phyloP scores from a whole-genome alignment of 2,329 filamentous ascomycete genomes.

The Botrytis tulipae region DNA sequence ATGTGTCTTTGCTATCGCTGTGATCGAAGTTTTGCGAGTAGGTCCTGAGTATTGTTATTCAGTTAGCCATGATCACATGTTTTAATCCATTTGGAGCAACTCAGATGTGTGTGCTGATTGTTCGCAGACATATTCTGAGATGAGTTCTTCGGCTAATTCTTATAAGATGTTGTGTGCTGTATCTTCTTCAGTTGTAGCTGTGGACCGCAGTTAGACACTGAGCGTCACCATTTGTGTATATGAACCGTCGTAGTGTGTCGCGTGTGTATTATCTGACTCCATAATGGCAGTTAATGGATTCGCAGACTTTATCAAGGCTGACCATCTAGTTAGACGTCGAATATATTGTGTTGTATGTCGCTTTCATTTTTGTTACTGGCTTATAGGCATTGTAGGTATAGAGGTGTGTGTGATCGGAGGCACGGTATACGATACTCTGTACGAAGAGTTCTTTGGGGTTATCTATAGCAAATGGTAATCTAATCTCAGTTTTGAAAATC shows the following conservation, averaged over 20 bases:
- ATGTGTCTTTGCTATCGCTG: background rate
- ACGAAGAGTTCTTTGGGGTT: background rate
- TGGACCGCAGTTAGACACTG: background rate
- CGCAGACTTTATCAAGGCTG: background rate
- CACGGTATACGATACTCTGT: background rate
- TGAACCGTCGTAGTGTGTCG: background rate
- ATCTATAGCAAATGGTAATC: background rate
- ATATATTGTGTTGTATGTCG: background rate
- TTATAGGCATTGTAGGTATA: background rate
- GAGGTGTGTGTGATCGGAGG: background rate
- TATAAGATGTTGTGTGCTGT: background rate
- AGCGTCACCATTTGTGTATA: background rate
- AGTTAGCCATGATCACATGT: background rate
- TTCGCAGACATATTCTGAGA: background rate
- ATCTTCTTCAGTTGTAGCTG: background rate
- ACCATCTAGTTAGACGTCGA: background rate
- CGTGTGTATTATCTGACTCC: background rate
- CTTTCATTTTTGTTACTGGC: background rate
- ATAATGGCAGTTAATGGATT: background rate
- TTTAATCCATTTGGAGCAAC: background rate
- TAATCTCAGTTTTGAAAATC: background rate
- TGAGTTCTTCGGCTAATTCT: background rate
- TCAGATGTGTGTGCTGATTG: background rate
- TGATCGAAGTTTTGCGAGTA: background rate
- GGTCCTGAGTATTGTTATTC: background rate